Percentiles rank a stretch among this genome's conserved stretches.
These are phyloP conservation scores for Skeletonema tropicum DNA, from an alignment of 108 stramenopile species.

Conservation along the genomic window DNA sequence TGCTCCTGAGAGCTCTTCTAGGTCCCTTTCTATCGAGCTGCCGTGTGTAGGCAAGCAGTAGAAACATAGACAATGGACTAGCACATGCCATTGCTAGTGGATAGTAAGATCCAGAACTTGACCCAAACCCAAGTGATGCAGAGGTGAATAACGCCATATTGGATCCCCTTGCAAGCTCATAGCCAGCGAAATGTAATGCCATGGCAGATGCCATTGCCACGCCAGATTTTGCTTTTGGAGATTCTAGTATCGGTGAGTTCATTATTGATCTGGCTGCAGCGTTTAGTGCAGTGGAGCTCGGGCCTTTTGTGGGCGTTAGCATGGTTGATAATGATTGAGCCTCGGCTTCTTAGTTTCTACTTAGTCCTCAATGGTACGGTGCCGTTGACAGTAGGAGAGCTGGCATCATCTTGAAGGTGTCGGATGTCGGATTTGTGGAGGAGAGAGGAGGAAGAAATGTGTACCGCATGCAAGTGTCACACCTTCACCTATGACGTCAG, in stretches of 20 bases:
- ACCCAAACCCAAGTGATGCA: slow-evolving; percentile 62
- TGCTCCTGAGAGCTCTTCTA: slow-evolving; percentile 57
- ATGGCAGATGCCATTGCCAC: slow-evolving; percentile 77
- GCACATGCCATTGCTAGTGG: slow-evolving; percentile 82
- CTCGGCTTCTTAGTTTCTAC: background rate
- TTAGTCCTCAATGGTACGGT: too few species aligned
- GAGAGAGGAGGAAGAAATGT: too few species aligned
- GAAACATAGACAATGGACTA: slow-evolving; percentile 59
- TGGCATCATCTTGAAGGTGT: too few species aligned
- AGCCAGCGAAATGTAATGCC: slow-evolving; percentile 78
- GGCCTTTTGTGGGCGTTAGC: slow-evolving; percentile 2
- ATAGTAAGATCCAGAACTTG: slow-evolving; percentile 55
- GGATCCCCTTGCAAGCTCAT: slow-evolving; percentile 75
- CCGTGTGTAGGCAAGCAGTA: slow-evolving; percentile 61
- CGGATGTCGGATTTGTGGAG: too few species aligned
- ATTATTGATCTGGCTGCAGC: background rate
- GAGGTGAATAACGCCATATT: slow-evolving; percentile 82
- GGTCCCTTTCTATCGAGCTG: slow-evolving; percentile 68
- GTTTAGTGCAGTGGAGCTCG: background rate
- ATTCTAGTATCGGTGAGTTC: slow-evolving; percentile 1
- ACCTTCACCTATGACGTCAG: too few species aligned
- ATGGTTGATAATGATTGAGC: background rate
- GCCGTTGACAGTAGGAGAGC: too few species aligned
- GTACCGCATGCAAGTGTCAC: too few species aligned
- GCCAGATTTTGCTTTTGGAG: slow-evolving; percentile 57